Evolutionary conservation across 2,329 filamentous ascomycete genomes (phyloP), one percentile per base, ranked within the genome.

Genomic region (Arthrobotrys sinensis): DNA sequence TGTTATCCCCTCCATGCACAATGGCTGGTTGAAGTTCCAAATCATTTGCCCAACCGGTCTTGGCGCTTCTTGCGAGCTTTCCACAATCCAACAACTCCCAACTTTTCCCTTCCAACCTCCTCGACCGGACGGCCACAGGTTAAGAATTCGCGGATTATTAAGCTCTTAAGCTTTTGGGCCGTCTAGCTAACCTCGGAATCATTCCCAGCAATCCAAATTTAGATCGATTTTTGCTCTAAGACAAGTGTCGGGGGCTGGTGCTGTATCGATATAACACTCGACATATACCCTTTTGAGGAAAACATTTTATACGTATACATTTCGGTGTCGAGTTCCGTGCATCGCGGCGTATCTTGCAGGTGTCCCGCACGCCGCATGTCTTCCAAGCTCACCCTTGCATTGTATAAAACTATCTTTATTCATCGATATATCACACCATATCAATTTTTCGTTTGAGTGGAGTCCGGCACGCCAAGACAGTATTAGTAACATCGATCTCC

Each of bases 1-100:
- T 55, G 55, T 52, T 52, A 55, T 66, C 57, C 65, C 57, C 40
- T 68, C 64, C 66, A 60, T 71, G 73, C 50, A 60, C 32, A 34
- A 48, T 32, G 66, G 65, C 55, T 52, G 24, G 65, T 65, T 66
- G 60, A 66, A 19, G 60, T 60, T 73, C 69, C 69, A 60, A 66
- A 66, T 65, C 55, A 60, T 60, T 60, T 16, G 55, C 16, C 14
- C 16, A 40, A 28, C 36, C 69, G 60, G 64, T 43, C 53, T 55
- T 60, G 65, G 38, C 55, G 19, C 7, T 12, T 43, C 36, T 21
- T 60, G 55, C 43, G 24, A 8, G 55, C 36, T 60, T 43, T 43
- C 55, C 53, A 60, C 64, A 62, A 62, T 70, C 43, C 66, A 70
- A 70, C 66, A 70, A 28, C 11, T 19, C 21, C 10, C 28, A 64